Percentiles rank a stretch among this genome's conserved stretches.
Evolutionary conservation across 352 stramenopile species (phyloP).

Genomic region (Phytophthora sansomeana): DNA sequence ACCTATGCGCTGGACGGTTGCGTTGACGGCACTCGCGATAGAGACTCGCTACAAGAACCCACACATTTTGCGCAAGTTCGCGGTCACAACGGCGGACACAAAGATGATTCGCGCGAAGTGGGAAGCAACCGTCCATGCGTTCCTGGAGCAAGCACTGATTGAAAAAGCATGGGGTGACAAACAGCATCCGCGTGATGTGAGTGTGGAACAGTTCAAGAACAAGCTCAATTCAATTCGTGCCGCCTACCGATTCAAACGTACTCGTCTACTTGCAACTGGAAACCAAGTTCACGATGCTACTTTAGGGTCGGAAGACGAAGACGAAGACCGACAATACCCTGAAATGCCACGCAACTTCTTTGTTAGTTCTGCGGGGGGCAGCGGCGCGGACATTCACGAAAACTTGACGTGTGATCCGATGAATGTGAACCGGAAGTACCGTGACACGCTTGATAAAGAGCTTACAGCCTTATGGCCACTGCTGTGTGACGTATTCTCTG

Average conservation of each 20-base stretch:
- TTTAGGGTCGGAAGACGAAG: neutral
- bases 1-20: no score
- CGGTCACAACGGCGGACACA: no score
- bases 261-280: neutral
- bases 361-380: neutral
- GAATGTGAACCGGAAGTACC: slow-evolving; percentile 7
- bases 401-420: slow-evolving; percentile 13
- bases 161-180: neutral
- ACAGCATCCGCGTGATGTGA: neutral
- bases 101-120: slow-evolving; percentile 1
- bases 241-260: slow-evolving; percentile 1
- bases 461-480: slow-evolving; percentile 14
- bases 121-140: neutral
- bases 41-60: no score
- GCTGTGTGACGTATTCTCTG: slow-evolving; percentile 14
- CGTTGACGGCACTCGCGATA: no score
- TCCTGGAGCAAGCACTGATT: neutral
- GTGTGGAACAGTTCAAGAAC: slow-evolving; percentile 4
- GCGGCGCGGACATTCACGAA: neutral
- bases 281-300: neutral
- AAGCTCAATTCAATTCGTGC: neutral
- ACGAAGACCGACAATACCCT: slow-evolving; percentile 3
- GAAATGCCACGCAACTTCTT: slow-evolving; percentile 19
- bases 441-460: neutral
- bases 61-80: no score